These are phyloP conservation scores for Kondoa malvinella DNA, from an alignment of 768 basidiomycete species.

Conservation along the genomic window DNA sequence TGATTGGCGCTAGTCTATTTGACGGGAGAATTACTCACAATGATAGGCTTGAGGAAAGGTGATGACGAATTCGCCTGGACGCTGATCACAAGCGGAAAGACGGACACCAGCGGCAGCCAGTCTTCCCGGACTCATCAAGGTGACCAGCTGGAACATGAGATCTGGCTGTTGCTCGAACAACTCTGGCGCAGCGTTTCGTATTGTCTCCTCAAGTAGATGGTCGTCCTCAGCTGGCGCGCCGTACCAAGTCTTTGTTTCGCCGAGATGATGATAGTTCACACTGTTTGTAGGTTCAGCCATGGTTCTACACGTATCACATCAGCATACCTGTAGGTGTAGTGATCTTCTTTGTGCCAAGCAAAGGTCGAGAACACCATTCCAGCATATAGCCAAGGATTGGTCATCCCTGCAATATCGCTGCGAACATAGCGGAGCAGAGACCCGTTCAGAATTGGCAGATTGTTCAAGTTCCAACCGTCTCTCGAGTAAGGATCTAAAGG, in stretches of 20 bases:
- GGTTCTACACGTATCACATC: conserved; percentile 39
- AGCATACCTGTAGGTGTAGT: conserved; percentile 96
- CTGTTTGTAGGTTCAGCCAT: not conserved
- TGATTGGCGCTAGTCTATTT: no score
- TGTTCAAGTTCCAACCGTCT: conserved; percentile 95
- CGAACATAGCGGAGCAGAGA: conserved; percentile 93
- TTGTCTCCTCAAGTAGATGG: conserved; percentile 88
- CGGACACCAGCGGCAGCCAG: conserved; percentile 73
- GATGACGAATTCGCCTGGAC: conserved; percentile 92
- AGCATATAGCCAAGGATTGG: conserved; percentile 93
- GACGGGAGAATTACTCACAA: conserved; percentile 60
- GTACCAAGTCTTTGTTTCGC: conserved; percentile 99
- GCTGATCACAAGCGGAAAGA: conserved; percentile 85
- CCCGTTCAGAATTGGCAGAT: conserved; percentile 67
- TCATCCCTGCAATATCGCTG: conserved; percentile 98
- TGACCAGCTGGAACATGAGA: conserved; percentile 90
- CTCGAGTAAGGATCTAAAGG: conserved; percentile 70
- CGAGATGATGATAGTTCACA: conserved; percentile 55
- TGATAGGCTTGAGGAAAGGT: conserved; percentile 82
- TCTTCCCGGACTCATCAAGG: conserved; percentile 85
- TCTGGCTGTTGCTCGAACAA: conserved; percentile 95
- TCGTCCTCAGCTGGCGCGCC: conserved; percentile 91
- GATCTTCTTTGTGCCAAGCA: conserved; percentile 99
- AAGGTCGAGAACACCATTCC: conserved; percentile 99
- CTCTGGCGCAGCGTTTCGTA: conserved; percentile 86